Evolutionary conservation across 805 yeast species (phyloP).

Genomic region (Barnettozyma siamensis): DNA sequence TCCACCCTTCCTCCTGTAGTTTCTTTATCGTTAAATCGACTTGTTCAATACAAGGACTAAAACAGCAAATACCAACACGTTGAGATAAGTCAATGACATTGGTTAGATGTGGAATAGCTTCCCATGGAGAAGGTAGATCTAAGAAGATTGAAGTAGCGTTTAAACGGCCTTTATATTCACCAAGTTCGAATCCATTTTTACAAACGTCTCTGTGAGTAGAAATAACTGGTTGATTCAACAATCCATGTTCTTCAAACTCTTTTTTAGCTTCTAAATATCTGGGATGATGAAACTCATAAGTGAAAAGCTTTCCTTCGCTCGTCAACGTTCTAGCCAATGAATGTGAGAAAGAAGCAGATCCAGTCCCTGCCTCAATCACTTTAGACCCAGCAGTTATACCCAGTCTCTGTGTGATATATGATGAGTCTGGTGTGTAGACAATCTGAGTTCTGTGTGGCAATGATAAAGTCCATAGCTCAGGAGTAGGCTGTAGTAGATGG

Average conservation of each 20-base stretch:
- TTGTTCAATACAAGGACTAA: slow-evolving; percentile 97
- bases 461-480: slow-evolving; percentile 95
- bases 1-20: slow-evolving; percentile 74
- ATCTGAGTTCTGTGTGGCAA: slow-evolving; percentile 97
- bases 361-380: slow-evolving; percentile 97
- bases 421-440: slow-evolving; percentile 92
- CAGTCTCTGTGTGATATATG: slow-evolving; percentile 81
- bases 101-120: slow-evolving; percentile 72
- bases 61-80: slow-evolving; percentile 79
- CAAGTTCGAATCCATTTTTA: slow-evolving; percentile 68
- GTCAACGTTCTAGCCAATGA: slow-evolving; percentile 75
- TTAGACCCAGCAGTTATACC: slow-evolving; percentile 65
- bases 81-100: slow-evolving; percentile 48
- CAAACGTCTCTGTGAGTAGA: slow-evolving; percentile 93
- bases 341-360: slow-evolving; percentile 94
- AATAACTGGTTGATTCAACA: slow-evolving; percentile 43
- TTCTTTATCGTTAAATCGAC: slow-evolving; percentile 82
- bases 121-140: slow-evolving; percentile 97
- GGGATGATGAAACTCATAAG: slow-evolving; percentile 88
- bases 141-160: slow-evolving; percentile 74
- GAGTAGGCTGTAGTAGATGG: slow-evolving; percentile 83
- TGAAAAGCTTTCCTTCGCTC: slow-evolving; percentile 55
- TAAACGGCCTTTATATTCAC: slow-evolving; percentile 31
- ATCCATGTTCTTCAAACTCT: slow-evolving; percentile 73
- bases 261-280: slow-evolving; percentile 70